A percentile compares a stretch with the other conserved stretches of the same genome.
Conservation (phyloP, 1,284 basidiomycete genomes). For the Pisolithus thermaeus region DNA sequence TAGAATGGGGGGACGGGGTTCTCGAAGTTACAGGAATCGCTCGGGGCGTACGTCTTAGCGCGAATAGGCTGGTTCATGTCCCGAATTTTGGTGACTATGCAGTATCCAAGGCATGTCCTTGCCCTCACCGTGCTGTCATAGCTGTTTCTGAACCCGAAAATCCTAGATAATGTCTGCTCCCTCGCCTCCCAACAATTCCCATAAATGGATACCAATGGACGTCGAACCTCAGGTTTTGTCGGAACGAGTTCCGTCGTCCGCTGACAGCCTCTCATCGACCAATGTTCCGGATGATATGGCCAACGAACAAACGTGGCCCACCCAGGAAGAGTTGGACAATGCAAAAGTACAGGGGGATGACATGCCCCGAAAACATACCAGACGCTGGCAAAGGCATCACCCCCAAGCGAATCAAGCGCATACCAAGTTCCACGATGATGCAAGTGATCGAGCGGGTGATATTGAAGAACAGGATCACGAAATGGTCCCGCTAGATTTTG, state of each 20-base stretch:
- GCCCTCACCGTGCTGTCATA: not conserved
- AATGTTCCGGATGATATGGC: conserved; percentile 87
- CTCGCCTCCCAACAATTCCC: conserved; percentile 36
- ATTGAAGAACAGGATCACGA: conserved; percentile 55
- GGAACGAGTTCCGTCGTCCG: conserved; percentile 59
- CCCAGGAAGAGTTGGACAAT: conserved; percentile 87
- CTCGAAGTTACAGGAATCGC: conserved; percentile 79
- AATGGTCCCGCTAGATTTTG: conserved; percentile 50
- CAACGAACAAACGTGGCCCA: conserved; percentile 99
- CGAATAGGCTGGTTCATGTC: conserved; percentile 85
- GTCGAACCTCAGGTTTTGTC: conserved; percentile 53
- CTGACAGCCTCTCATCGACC: conserved; percentile 84
- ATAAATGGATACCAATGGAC: conserved; percentile 48
- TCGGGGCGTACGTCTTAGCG: conserved; percentile 74
- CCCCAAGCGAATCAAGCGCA: conserved; percentile 66
- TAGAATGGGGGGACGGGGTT: conserved; percentile 41
- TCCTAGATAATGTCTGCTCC: conserved; percentile 59
- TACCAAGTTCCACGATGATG: conserved; percentile 49
- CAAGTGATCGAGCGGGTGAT: conserved; percentile 28
- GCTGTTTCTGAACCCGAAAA: not conserved
- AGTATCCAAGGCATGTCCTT: conserved; percentile 62
- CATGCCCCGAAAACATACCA: conserved; percentile 38
- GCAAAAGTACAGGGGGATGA: conserved; percentile 29
- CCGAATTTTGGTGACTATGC: conserved; percentile 89
- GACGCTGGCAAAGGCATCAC: conserved; percentile 64